These are phyloP conservation scores for Amauroascus niger DNA, from an alignment of 2,329 filamentous ascomycete species.

Conservation along the genomic window DNA sequence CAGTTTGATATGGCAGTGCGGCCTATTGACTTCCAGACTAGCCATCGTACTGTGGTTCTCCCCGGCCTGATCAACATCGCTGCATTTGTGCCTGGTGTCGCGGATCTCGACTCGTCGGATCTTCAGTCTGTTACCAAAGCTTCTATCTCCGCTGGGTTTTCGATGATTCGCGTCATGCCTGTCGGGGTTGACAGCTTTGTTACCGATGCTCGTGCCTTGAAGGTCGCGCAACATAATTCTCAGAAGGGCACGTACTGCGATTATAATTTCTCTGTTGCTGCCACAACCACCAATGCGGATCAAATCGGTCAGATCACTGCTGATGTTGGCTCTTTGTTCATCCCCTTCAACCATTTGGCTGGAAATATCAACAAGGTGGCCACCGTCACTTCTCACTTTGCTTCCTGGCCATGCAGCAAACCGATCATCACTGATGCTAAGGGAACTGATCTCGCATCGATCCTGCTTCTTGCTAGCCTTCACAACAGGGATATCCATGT, in stretches of 20 bases:
- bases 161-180: conserved; percentile 71
- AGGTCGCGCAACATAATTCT: conserved; percentile 61
- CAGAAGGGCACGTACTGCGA: conserved; percentile 61
- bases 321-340: conserved; percentile 71
- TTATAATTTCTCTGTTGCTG: conserved; percentile 69
- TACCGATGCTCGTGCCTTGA: conserved; percentile 61
- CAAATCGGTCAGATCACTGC: conserved; percentile 62
- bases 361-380: conserved; percentile 79
- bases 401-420: conserved; percentile 66
- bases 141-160: conserved; percentile 65
- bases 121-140: conserved; percentile 62
- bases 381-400: conserved; percentile 68
- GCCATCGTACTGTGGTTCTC: conserved; percentile 63
- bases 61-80: conserved; percentile 69
- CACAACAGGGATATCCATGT: conserved; percentile 71
- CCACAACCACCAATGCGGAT: conserved; percentile 62
- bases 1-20: conserved; percentile 77
- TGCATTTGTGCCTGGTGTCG: conserved; percentile 68
- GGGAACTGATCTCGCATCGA: conserved; percentile 69
- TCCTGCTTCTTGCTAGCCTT: conserved; percentile 65
- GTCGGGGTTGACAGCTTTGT: conserved; percentile 63
- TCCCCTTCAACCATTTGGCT: conserved; percentile 70
- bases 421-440: conserved; percentile 74
- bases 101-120: conserved; percentile 54
- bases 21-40: conserved; percentile 83